Percentiles rank a stretch among this genome's conserved stretches.
Conservation (phyloP, 495 filamentous ascomycete genomes). For the Podospora pseudopauciseta region DNA sequence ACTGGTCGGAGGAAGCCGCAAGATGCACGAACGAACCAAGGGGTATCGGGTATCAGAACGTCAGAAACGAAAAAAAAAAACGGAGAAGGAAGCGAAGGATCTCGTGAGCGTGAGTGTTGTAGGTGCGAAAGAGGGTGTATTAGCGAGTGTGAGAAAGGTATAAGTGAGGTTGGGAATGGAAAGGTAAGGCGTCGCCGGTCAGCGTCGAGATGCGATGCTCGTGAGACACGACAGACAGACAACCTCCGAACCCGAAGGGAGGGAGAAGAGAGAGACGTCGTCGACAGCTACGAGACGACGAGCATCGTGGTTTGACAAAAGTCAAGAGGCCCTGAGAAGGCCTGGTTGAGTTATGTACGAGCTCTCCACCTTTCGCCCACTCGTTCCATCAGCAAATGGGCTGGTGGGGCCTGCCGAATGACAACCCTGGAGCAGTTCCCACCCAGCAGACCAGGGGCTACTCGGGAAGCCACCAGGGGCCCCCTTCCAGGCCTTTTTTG, state of each 20-base stretch:
- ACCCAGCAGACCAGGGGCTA: neutral
- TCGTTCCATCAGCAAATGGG: constrained; percentile 10
- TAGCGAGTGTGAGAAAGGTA: neutral
- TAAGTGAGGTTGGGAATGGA: neutral
- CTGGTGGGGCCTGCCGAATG: constrained; percentile 3
- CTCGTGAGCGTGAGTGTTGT: neutral
- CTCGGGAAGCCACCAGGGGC: neutral
- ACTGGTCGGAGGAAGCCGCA: neutral
- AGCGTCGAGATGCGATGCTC: neutral
- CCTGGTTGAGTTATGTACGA: constrained; percentile 17
- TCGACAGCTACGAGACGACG: neutral
- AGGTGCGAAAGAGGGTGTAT: neutral
- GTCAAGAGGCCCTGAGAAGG: constrained; percentile 11
- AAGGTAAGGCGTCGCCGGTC: neutral
- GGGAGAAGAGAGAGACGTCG: neutral
- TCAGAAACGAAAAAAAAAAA: neutral
- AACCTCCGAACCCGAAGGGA: neutral
- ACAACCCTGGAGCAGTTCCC: neutral
- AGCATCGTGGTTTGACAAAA: neutral
- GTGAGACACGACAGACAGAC: neutral
- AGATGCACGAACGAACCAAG: neutral
- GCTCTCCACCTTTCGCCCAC: constrained; percentile 17
- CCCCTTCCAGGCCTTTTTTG: neutral
- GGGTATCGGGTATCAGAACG: neutral
- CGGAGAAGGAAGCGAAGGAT: neutral